These are phyloP conservation scores for Naegleria fowleri DNA, from an alignment of 208 protist genomes.

Conservation along the genomic window DNA sequence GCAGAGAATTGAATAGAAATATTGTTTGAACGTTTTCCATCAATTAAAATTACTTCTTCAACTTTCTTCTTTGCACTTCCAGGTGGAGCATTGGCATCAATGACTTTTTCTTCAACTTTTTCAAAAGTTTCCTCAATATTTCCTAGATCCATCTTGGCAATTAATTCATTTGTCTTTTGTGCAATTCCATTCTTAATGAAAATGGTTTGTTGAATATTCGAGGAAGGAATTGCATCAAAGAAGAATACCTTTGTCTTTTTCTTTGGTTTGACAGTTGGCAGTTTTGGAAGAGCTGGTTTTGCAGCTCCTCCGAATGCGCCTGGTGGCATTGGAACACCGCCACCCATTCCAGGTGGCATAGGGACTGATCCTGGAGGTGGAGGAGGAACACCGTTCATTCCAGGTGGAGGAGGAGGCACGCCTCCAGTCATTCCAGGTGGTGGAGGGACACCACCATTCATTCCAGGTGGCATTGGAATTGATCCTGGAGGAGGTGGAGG, in stretches of 20 bases:
- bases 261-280: not conserved
- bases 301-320: not conserved
- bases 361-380: not conserved
- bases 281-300: not conserved
- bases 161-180: not conserved
- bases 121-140: not conserved
- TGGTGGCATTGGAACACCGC: not conserved
- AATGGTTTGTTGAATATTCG: not conserved
- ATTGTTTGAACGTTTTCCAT: not conserved
- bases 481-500: not conserved
- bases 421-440: not conserved
- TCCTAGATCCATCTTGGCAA: not conserved
- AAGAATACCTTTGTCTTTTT: not conserved
- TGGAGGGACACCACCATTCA: not conserved
- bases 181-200: not conserved
- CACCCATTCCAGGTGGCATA: not conserved
- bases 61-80: not conserved
- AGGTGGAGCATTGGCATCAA: not conserved
- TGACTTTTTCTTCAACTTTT: not conserved
- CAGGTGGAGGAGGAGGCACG: not conserved
- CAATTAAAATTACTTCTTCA: not conserved
- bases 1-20: not conserved
- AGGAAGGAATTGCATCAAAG: not conserved
- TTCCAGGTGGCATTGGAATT: not conserved
- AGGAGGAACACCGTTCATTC: not conserved